Percentiles rank a stretch among this genome's conserved stretches.
Conservation (phyloP, 106 monocot genomes). For the Iris macrosiphon region DNA sequence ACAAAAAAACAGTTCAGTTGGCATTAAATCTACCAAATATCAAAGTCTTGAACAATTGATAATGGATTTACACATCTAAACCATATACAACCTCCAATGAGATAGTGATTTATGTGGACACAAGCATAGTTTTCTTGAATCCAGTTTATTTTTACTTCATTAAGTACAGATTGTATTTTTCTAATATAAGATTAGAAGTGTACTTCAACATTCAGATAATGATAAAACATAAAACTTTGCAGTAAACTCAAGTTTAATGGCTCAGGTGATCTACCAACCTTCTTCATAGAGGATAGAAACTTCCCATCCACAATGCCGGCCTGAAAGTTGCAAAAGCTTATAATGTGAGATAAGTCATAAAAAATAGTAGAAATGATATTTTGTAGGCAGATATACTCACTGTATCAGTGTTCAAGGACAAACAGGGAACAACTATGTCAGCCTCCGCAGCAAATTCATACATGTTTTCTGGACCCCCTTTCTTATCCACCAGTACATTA, state of each 20-base stretch:
- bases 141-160: too few relatives aligned
- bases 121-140: too few relatives aligned
- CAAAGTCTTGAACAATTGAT: too few relatives aligned
- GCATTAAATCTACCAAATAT: too few relatives aligned
- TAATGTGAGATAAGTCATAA: neutral
- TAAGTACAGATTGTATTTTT: too few relatives aligned
- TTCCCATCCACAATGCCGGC: constrained; percentile 52
- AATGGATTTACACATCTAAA: too few relatives aligned
- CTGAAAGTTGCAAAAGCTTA: constrained; percentile 24
- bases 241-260: neutral
- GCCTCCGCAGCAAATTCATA: constrained; percentile 86
- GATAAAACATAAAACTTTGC: neutral
- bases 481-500: constrained; percentile 56
- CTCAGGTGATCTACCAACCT: constrained; percentile 46
- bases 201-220: neutral
- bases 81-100: too few relatives aligned
- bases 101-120: too few relatives aligned
- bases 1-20: too few relatives aligned
- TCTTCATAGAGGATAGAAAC: constrained; percentile 57
- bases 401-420: constrained; percentile 58
- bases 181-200: too few relatives aligned
- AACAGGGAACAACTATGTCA: constrained; percentile 83
- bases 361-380: constrained; percentile 1
- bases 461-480: constrained; percentile 61
- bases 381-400: constrained; percentile 27